These are phyloP conservation scores for Hordeum pubiflorum DNA, from an alignment of 202 grass and related monocot genomes.

Conservation along the genomic window DNA sequence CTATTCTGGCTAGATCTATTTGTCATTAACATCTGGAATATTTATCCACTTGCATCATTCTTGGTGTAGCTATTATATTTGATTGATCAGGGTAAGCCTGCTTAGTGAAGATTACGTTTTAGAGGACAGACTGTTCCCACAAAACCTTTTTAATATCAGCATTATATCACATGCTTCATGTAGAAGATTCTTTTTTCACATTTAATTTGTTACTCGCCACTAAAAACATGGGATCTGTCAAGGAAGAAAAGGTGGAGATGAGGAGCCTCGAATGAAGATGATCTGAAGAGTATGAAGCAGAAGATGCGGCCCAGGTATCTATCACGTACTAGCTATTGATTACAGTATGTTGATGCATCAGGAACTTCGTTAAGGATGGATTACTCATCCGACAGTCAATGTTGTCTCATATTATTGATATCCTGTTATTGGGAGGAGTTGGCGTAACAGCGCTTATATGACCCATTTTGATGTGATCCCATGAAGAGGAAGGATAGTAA, in stretches of 20 bases:
- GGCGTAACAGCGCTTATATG: slow-evolving; percentile 11
- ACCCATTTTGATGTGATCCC: slow-evolving; percentile 27
- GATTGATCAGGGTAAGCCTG: background rate
- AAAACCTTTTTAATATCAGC: background rate
- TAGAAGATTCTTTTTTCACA: background rate
- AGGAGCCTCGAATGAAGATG: slow-evolving; percentile 44
- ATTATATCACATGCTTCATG: background rate
- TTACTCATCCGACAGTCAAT: background rate
- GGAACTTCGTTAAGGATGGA: background rate
- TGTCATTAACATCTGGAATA: background rate
- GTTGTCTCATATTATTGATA: slow-evolving; percentile 1
- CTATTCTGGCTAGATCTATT: too few species aligned
- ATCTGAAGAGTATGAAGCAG: slow-evolving; percentile 38
- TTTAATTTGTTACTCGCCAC: background rate
- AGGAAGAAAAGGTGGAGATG: slow-evolving; percentile 47
- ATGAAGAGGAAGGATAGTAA: background rate
- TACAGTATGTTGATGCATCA: background rate
- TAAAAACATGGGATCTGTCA: slow-evolving; percentile 44
- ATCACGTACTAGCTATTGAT: background rate
- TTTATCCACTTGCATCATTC: background rate
- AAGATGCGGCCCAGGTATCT: slow-evolving; percentile 34
- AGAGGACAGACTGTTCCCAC: too few species aligned
- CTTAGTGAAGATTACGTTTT: background rate
- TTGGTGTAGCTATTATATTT: background rate
- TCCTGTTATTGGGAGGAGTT: background rate